Conservation (phyloP, 768 basidiomycete genomes). For the Suillus tomentosus region DNA sequence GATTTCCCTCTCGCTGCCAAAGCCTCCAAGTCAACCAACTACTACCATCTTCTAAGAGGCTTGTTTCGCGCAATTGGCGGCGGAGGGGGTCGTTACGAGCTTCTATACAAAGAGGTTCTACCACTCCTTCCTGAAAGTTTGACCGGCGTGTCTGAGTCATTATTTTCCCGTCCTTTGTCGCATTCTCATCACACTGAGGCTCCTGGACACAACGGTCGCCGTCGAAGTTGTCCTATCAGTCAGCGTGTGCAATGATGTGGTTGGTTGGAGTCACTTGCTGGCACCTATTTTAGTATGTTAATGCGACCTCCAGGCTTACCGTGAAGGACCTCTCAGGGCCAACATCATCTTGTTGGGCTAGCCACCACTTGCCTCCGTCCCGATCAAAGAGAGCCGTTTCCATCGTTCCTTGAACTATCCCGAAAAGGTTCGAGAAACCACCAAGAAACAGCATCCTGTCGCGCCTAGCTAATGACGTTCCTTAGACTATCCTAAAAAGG, state of each 20-base stretch:
- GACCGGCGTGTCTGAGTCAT: slow-evolving; percentile 83
- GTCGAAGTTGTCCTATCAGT: slow-evolving; percentile 84
- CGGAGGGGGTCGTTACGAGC: slow-evolving; percentile 89
- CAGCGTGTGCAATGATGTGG: slow-evolving; percentile 87
- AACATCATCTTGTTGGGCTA: too few species aligned
- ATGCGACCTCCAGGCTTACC: slow-evolving; percentile 78
- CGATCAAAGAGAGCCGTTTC: too few species aligned
- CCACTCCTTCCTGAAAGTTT: slow-evolving; percentile 86
- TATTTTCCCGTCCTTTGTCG: slow-evolving; percentile 89
- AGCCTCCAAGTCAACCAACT: slow-evolving; percentile 86
- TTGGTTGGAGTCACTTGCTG: slow-evolving; percentile 80
- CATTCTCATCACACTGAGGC: slow-evolving; percentile 85
- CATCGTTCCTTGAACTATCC: too few species aligned
- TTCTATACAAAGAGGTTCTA: slow-evolving; percentile 93
- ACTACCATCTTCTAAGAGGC: slow-evolving; percentile 88
- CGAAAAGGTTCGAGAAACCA: too few species aligned
- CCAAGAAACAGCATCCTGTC: too few species aligned
- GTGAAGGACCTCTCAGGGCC: too few species aligned
- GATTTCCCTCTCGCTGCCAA: slow-evolving; percentile 94
- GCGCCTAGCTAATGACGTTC: too few species aligned
- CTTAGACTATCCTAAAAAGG: too few species aligned
- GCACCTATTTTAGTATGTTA: slow-evolving; percentile 74
- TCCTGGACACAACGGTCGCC: slow-evolving; percentile 91
- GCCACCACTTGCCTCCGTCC: too few species aligned
- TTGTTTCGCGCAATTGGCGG: slow-evolving; percentile 94